phyloP scores from a whole-genome alignment of 2,329 filamentous ascomycete genomes.

The Mycocentrospora acerina region DNA sequence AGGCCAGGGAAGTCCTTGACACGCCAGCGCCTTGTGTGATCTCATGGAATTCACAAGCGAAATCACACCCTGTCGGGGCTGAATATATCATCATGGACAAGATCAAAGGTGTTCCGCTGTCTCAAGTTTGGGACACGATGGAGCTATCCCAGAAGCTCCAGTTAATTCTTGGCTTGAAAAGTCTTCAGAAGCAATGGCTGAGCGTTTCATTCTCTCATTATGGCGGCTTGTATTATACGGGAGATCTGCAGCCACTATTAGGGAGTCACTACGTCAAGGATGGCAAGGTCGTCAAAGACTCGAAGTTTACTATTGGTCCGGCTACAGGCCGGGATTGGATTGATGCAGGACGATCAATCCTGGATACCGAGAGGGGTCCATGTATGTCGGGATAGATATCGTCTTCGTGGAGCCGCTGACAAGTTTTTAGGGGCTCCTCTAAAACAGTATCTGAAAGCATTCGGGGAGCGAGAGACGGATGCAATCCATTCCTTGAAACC shows the following conservation, averaged over 20 bases:
- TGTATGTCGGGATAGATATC: constrained; percentile 2
- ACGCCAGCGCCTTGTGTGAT: constrained; percentile 29
- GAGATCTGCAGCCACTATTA: constrained; percentile 6
- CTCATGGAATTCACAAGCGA: constrained; percentile 24
- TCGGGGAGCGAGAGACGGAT: constrained; percentile 7
- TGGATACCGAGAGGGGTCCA: constrained; percentile 4
- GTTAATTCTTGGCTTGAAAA: constrained; percentile 2
- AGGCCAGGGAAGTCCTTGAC: constrained; percentile 22
- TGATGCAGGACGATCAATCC: constrained; percentile 3
- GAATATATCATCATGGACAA: constrained; percentile 28
- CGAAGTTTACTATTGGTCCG: constrained; percentile 3
- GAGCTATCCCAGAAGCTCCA: constrained; percentile 5
- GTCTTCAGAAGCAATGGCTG: constrained; percentile 6
- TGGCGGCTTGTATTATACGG: constrained; percentile 9
- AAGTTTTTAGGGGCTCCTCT: constrained; percentile 5
- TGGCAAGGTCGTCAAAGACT: constrained; percentile 2
- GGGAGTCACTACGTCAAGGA: constrained; percentile 5
- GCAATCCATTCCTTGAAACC: constrained; percentile 2
- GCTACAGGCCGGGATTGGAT: constrained; percentile 5
- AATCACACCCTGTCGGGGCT: constrained; percentile 17
- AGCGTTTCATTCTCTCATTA: constrained; percentile 9
- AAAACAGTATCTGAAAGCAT: constrained; percentile 7
- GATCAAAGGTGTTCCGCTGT: constrained; percentile 21
- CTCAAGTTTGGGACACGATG: constrained; percentile 24
- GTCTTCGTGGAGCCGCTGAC: constrained; percentile 2